Base-by-base conservation (phyloP, 139 green algal genomes). In the Choricystis sp. region DNA sequence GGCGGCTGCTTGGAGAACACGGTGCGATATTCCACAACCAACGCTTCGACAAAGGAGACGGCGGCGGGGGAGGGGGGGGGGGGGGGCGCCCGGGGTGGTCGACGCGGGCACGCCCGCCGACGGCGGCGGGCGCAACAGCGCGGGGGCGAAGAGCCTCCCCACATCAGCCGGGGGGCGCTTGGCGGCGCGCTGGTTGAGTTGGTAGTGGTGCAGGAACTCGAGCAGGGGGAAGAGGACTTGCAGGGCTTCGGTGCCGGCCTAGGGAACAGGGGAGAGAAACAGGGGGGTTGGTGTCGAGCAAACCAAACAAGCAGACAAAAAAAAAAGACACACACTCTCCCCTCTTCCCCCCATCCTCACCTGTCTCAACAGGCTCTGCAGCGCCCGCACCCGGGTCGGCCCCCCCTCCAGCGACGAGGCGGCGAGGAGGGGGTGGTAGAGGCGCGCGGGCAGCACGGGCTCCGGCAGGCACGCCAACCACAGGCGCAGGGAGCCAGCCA, bases 131-230 rank as follows among this genome's bases (percentile, higher is more conserved):
- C 58, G 58, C 58, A 62, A 27, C 58, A 62, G 16, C 27, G 48
- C 26, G 4, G 58, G 58, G 26, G 58, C 58, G 26, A 62, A 62
- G 58, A 62, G 30, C 26, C 26, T 21, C 4, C 26, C 58, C 58
- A 62, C 26, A 21, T 31, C 58, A 21, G 30, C 26, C 25, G 26
- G 58, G 26, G 25, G 26, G 26, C 58, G 26, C 27, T 27, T 3
- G 26, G 26, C 58, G 58, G 5, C 31, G 14, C 26, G 27, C 58
- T 62, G 58, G 58, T 62, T 62, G 3, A 62, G 58, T 21, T 30
- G 31, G 58, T 62, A 62, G 58, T 62, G 58, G 58, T 62, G 58
- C 58, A 62, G 26, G 27, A 62, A 62, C 58, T 62, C 58, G 26
- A 62, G 30, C 14, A 62, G 58, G 26, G 58, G 58, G 27, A 49